These are phyloP conservation scores for Lumnitzera racemosa DNA, from an alignment of 345 rosid species.

Conservation along the genomic window DNA sequence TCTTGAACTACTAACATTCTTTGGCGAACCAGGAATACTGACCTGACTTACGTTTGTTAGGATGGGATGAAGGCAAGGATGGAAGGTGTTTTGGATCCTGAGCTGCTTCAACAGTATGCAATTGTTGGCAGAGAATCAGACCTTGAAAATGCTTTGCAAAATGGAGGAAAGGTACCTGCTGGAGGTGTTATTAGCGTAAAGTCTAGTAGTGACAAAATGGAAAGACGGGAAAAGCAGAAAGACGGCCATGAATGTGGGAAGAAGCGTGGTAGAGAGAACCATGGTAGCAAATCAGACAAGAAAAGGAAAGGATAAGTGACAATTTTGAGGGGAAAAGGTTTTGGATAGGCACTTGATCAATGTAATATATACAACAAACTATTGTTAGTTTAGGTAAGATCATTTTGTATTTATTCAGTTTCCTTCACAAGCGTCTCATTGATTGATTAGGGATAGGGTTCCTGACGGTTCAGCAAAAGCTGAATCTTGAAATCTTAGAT, in stretches of 20 bases:
- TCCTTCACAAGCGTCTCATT: too few relatives aligned
- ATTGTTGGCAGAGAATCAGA: slow-evolving; percentile 55
- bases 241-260: slow-evolving; percentile 36
- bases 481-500: too few relatives aligned
- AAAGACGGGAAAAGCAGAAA: slow-evolving; percentile 36
- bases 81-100: slow-evolving; percentile 51
- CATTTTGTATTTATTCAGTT: too few relatives aligned
- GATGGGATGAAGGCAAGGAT: slow-evolving; percentile 57
- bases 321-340: background rate
- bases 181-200: slow-evolving; percentile 65
- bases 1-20: background rate
- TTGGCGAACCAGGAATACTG: background rate
- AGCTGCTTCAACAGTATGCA: slow-evolving; percentile 61
- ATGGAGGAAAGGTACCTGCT: slow-evolving; percentile 37
- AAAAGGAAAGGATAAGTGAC: slow-evolving; percentile 36
- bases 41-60: slow-evolving; percentile 17
- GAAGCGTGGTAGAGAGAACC: slow-evolving; percentile 45
- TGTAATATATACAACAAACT: background rate
- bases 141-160: slow-evolving; percentile 58
- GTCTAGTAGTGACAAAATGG: slow-evolving; percentile 27
- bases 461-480: too few relatives aligned
- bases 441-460: too few relatives aligned
- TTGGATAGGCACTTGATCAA: background rate
- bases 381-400: too few relatives aligned
- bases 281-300: slow-evolving; percentile 37